Percentiles rank a stretch among this genome's conserved stretches.
These are phyloP conservation scores for Dacryopinax primogenitus DNA, from an alignment of 768 basidiomycete species.

Conservation along the genomic window DNA sequence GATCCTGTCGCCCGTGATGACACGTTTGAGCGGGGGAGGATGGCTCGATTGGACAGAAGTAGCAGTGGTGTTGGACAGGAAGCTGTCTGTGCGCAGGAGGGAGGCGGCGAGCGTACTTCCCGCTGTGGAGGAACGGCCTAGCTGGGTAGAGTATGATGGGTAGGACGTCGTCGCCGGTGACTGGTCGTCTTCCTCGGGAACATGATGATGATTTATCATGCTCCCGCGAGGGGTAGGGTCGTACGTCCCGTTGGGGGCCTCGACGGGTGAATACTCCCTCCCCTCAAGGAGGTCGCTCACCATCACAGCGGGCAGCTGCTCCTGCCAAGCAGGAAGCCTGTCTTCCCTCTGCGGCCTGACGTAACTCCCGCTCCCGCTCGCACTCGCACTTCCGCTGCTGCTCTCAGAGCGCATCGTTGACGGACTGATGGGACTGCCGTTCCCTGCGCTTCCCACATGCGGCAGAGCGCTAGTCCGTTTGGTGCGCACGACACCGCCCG, in stretches of 20 bases:
- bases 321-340: background rate
- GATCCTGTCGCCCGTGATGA: background rate
- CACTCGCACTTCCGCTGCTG: background rate
- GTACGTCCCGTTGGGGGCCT: background rate
- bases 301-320: background rate
- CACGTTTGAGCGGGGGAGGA: background rate
- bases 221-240: background rate
- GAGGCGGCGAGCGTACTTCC: background rate
- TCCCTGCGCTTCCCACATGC: background rate
- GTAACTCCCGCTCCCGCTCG: too few relatives aligned
- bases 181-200: background rate
- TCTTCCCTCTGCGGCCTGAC: background rate
- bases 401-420: background rate
- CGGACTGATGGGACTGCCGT: background rate
- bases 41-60: background rate
- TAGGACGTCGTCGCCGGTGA: background rate
- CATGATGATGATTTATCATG: background rate
- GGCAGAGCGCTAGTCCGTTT: constrained; percentile 3
- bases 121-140: background rate
- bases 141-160: background rate
- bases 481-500: background rate
- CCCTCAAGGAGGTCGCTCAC: background rate
- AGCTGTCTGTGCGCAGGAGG: background rate
- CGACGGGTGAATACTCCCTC: background rate
- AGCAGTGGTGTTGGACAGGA: background rate